Base-by-base conservation (phyloP, 176 grass and related monocot genomes). In the Paspalum vaginatum region DNA sequence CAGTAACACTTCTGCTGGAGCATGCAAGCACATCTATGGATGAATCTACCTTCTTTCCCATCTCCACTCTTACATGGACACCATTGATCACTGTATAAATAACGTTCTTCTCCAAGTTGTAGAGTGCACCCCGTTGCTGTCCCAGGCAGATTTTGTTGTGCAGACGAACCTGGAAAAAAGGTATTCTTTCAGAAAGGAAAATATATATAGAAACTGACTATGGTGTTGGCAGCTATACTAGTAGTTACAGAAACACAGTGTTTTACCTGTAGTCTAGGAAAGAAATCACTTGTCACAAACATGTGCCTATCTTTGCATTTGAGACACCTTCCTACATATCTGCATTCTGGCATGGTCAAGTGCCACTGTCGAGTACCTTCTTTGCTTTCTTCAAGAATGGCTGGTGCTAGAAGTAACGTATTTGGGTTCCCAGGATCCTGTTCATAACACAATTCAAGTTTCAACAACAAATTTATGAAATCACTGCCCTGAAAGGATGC, bases 381-480 rank as follows among this genome's bases (percentile, higher is more conserved):
- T 72, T 79, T 86, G 42, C 56, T 85, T 85, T 89, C 85, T 61
- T 93, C 86, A 68, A 98, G 93, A 85, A 98, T 80, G 20, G 78
- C 78, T 70, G 92, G 92, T 45, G 93, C 71, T 39, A 98, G 59
- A 76, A 95, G 90, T 78, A 91, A 85, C 21, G 92, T 91, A 13
- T 85, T 74, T 72, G 86, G 84, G 81, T 95, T 85, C 41, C 92
- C 81, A 56, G 92, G 95, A 70, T 98, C 89, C 88, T 89, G 87
- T 83, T 98, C 92, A 85, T 93, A 95, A 58, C 90, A 94, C 21
- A 95, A 74, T 79, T 98, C 90, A 15, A 98, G 75, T 78, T 93
- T 81, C 59, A 94, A 56, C 72, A 95, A 83, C 76, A 95, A 90
- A 79, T 93, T 93, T 76, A 98, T 86, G 42, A 98, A 47, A 71